Base-by-base conservation (phyloP, 2,329 filamentous ascomycete genomes). In the Colletotrichum liaoningense region DNA sequence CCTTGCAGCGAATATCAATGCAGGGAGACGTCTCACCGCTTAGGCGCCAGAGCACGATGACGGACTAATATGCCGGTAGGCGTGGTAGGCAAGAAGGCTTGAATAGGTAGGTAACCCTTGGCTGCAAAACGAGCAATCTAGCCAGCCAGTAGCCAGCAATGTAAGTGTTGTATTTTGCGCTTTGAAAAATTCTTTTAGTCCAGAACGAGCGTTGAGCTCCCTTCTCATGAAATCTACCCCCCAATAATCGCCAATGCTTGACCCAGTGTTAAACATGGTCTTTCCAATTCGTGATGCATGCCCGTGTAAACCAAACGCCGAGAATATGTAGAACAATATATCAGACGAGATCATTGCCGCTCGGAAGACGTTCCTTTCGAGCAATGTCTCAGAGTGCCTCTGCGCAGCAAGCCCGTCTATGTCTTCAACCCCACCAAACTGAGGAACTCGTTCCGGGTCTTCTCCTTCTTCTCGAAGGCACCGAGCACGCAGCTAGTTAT, bases 401-500 rank as follows among this genome's bases (percentile, higher is more conserved):
- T 26, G n/a, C 33, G 5, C 22, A 19, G 52, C 57, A 22, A 33
- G 22, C 14, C 26, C 28, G 56, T 19, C 38, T 71, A 71, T 33
- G 56, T 66, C 64, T 94, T 91, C 69, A 95, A 83, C 52, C 89
- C 89, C 42, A 93, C 86, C 46, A 99, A 88, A 78, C 92, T 98
- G 80, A 99, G 85, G 80, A 99, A 99, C 84, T 99, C 97, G 81
- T 98, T 97, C 78, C 97, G 89, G 12, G 96, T 98, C 88, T 98
- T 98, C 74, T 95, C 94, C 78, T 94, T 95, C 74, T 92, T 93
- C 80, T 98, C 93, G 88, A 99, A 97, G 79, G 95, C 95, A 52
- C 97, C 97, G n/a, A 98, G 90, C 84, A 99, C 97, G 82, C 96
- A 98, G 86, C 95, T 98, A 22, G 97, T 99, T 49, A 97, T 97